Conservation (phyloP, 2,329 filamentous ascomycete species). For the Nigrospora oryzae region DNA sequence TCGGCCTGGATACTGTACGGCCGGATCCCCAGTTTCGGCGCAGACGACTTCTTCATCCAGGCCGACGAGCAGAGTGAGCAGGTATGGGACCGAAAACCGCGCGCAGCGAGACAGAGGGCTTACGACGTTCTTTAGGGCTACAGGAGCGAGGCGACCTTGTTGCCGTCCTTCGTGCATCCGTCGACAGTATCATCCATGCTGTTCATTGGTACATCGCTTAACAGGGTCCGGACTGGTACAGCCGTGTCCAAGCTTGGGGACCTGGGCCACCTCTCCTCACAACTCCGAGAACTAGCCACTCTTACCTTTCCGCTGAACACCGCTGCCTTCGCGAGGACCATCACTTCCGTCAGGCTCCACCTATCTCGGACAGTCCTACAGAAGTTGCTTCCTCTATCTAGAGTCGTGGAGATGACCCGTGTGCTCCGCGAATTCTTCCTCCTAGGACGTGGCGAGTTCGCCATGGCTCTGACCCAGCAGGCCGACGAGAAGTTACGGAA, state of each 20-base stretch:
- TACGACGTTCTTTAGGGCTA: constrained; percentile 39
- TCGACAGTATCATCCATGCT: constrained; percentile 74
- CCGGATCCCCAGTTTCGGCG: constrained; percentile 66
- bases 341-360: constrained; percentile 70
- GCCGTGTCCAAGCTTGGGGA: constrained; percentile 37
- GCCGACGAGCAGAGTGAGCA: constrained; percentile 32
- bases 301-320: constrained; percentile 68
- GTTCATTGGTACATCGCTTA: constrained; percentile 83
- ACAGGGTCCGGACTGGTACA: constrained; percentile 62
- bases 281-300: constrained; percentile 60
- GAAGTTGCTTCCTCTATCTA: constrained; percentile 67
- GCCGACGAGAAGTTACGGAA: constrained; percentile 73
- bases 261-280: constrained; percentile 54
- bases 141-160: constrained; percentile 45
- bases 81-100: constrained; percentile 15
- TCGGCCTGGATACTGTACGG: constrained; percentile 90
- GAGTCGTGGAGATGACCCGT: constrained; percentile 68
- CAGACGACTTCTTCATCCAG: constrained; percentile 80
- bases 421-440: constrained; percentile 82
- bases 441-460: constrained; percentile 83
- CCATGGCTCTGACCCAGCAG: constrained; percentile 75
- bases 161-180: constrained; percentile 72
- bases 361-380: constrained; percentile 79
- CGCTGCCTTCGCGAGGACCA: constrained; percentile 59
- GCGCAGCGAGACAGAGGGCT: background rate